Conservation (phyloP, 495 filamentous ascomycete genomes). For the Penicillium turbatum region DNA sequence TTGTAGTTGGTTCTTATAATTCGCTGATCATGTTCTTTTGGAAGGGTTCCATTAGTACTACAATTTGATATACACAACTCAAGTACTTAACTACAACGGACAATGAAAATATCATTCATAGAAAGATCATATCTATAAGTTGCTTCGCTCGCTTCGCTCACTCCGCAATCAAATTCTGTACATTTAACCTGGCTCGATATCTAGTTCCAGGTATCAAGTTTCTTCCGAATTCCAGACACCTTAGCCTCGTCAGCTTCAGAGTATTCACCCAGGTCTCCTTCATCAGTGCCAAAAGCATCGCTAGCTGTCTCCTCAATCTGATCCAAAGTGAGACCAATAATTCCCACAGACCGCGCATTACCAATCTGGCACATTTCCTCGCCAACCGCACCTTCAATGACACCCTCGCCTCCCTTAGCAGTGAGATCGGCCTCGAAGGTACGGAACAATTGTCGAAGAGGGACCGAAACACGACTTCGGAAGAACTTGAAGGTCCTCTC, state of each 20-base stretch:
- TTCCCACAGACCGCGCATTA: slow-evolving; percentile 36
- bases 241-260: slow-evolving; percentile 31
- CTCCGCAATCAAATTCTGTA: background rate
- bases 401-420: slow-evolving; percentile 37
- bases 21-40: no score
- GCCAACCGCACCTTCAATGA: slow-evolving; percentile 37
- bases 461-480: slow-evolving; percentile 35
- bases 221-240: slow-evolving; percentile 28
- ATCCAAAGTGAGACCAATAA: slow-evolving; percentile 34
- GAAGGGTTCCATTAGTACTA: no score
- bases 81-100: no score
- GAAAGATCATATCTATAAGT: background rate
- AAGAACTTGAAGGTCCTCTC: slow-evolving; percentile 38
- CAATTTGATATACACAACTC: background rate
- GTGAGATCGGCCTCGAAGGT: slow-evolving; percentile 35
- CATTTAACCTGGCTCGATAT: background rate
- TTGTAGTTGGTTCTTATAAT: no score
- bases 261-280: slow-evolving; percentile 30
- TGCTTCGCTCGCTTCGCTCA: no score
- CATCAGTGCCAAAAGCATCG: slow-evolving; percentile 33
- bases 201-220: slow-evolving; percentile 21
- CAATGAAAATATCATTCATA: background rate
- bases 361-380: slow-evolving; percentile 38
- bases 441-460: slow-evolving; percentile 31
- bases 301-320: slow-evolving; percentile 36